Evolutionary conservation across 306 rosid species (phyloP), one percentile per base, ranked within the genome.

Genomic region (Citrullus colocynthis): DNA sequence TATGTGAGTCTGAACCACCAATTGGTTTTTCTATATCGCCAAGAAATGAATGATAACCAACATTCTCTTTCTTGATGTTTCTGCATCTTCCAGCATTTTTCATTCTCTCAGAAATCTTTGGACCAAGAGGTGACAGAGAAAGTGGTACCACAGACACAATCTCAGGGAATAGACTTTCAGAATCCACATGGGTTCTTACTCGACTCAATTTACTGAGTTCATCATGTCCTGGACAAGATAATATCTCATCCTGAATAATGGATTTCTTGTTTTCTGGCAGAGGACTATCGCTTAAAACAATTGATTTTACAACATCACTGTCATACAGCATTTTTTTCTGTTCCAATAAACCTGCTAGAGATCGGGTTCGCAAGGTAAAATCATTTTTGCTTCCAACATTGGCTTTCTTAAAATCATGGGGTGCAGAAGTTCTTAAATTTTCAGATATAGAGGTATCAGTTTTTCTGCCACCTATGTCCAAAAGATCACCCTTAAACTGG

Each of bases 81-180:
- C 82, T 83, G 81, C 81, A 84, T 71, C 81, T 79, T 75, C 84
- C 83, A 58, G 84, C 65, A 75, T 79, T 62, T 82, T 80, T 83
- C 80, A 88, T 78, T 81, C 96, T 90, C 81, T 88, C 98, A n/a
- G 96, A 85, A 61, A 86, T 82, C 83, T 81, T 96, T 45, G 93
- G 97, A 74, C 99, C 97, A 75, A 95, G 97, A 78, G 99, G 98
- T 30, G 99, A 96, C 81, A 92, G 74, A 39, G 91, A 91, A 79
- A 87, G 91, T 20, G 90, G 89, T 63, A 90, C 81, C 55, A 83
- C 84, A 83, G 76, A 81, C 81, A 73, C 78, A 37, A 30, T 79
- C 65, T 81, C 84, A 28, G 89, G 89, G 36, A 91, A 87, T 58
- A 78, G 36, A 6, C 85, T 76, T 82, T 83, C 64, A 56, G 78